Conservation (phyloP, 2,329 filamentous ascomycete genomes). For the Stemphylium vesicarium region DNA sequence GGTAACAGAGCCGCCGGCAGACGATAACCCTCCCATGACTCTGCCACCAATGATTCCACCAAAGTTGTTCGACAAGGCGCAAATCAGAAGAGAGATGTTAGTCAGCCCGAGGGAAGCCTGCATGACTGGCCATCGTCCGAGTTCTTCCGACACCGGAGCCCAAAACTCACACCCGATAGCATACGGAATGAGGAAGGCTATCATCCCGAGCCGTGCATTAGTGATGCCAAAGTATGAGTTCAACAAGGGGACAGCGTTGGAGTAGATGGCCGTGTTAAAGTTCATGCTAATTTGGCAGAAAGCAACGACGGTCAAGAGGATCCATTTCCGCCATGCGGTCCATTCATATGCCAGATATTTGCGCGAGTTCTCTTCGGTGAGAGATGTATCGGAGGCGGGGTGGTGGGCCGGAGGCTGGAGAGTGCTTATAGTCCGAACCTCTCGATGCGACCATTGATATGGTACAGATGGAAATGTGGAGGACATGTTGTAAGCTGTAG, state of each 20-base stretch:
- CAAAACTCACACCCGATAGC: conserved; percentile 85
- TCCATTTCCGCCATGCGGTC: conserved; percentile 59
- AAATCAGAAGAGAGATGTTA: conserved; percentile 54
- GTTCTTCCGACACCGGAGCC: conserved; percentile 80
- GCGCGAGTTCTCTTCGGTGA: not conserved
- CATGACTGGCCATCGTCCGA: conserved; percentile 76
- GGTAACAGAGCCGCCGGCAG: conserved; percentile 69
- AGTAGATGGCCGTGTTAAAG: conserved; percentile 63
- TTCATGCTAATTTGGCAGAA: conserved; percentile 60
- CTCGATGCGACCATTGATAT: not conserved
- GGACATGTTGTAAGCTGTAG: not conserved
- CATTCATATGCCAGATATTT: conserved; percentile 53
- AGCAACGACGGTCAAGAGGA: conserved; percentile 59
- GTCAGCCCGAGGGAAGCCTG: conserved; percentile 74
- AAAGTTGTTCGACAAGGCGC: conserved; percentile 67
- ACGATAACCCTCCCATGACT: conserved; percentile 47
- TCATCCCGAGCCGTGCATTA: conserved; percentile 63
- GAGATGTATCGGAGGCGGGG: not conserved
- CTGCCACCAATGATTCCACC: conserved; percentile 69
- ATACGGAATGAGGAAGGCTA: conserved; percentile 78
- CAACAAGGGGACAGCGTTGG: conserved; percentile 58
- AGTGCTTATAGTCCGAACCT: not conserved
- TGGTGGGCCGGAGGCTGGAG: not conserved
- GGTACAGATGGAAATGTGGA: not conserved
- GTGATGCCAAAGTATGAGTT: conserved; percentile 54